Conservation (phyloP, 2,329 filamentous ascomycete genomes). For the Coniochaeta ligniaria region DNA sequence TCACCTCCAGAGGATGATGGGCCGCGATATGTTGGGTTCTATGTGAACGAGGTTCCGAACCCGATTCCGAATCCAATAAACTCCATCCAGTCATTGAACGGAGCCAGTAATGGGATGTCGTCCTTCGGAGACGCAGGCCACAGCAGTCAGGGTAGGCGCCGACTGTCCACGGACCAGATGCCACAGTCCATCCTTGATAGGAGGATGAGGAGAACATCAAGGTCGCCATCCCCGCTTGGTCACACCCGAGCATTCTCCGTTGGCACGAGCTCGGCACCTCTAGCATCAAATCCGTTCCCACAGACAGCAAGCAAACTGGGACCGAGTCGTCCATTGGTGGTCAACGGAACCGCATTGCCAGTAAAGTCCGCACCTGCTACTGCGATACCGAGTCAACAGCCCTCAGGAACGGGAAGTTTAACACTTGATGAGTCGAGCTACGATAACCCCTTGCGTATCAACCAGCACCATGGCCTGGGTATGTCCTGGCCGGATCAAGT, state of each 20-base stretch:
- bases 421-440: slow-evolving; percentile 20
- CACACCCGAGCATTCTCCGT: slow-evolving; percentile 38
- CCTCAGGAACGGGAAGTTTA: slow-evolving; percentile 7
- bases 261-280: slow-evolving; percentile 30
- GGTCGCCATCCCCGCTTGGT: slow-evolving; percentile 49
- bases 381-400: slow-evolving; percentile 13
- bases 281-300: slow-evolving; percentile 30
- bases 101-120: slow-evolving; percentile 29
- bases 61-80: slow-evolving; percentile 12
- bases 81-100: slow-evolving; percentile 7
- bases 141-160: slow-evolving; percentile 31
- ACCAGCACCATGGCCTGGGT: slow-evolving; percentile 20
- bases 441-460: slow-evolving; percentile 30
- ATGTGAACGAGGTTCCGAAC: slow-evolving; percentile 23
- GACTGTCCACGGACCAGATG: slow-evolving; percentile 45
- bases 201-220: slow-evolving; percentile 43
- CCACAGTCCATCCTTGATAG: slow-evolving; percentile 47
- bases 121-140: slow-evolving; percentile 40
- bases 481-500: not conserved
- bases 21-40: slow-evolving; percentile 28
- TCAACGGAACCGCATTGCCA: slow-evolving; percentile 29
- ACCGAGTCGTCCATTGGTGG: slow-evolving; percentile 29
- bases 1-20: slow-evolving; percentile 43
- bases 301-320: slow-evolving; percentile 22
- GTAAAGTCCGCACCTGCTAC: not conserved